Evolutionary conservation across 495 filamentous ascomycete species (phyloP), one percentile per base, ranked within the genome.

Genomic region (Penicillium paxilli): DNA sequence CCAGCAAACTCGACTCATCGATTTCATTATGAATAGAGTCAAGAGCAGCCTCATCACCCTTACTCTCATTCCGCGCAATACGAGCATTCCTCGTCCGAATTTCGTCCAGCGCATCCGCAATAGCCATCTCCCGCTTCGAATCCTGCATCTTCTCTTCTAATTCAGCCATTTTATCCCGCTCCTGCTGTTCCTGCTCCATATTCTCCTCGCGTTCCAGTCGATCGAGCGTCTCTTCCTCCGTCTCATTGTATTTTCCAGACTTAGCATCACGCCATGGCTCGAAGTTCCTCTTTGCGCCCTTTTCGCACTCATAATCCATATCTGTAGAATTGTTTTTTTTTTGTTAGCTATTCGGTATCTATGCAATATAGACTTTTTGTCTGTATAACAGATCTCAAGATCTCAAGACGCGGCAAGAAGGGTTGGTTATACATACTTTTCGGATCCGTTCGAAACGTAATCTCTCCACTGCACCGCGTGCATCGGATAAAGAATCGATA

Each of bases 401-500:
- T n/a, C n/a, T n/a, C n/a, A n/a, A n/a, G n/a, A 28, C 26, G 26
- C 11, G 5, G 26, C 26, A 28, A 5, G 26, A 28, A 28, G 11
- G 11, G 5, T 5, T 5, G 26, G 26, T 11, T 28, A 10, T 11
- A 52, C 63, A 54, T 88, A 59, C 90, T 90, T 71, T 93, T 92
- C 0, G 95, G 95, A 54, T 98, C 94, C 0, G 95, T 98, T 54
- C 88, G 87, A 77, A 96, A 98, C 0, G 90, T 92, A 62, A 99
- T 96, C 69, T 98, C 92, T 16, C 81, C 87, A 33, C 76, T 83
- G 70, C 95, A 99, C 41, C 92, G 75, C 54, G 94, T 97, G 72
- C 95, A 99, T 2, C 90, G 81, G 63, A 98, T 98, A 70, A 93
- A 96, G 79, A 98, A 96, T 1, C 93, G 84, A 77, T 87, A 94